These are phyloP conservation scores for Fusarium sterilihyphosum DNA, from an alignment of 2,329 filamentous ascomycete species.

Conservation along the genomic window DNA sequence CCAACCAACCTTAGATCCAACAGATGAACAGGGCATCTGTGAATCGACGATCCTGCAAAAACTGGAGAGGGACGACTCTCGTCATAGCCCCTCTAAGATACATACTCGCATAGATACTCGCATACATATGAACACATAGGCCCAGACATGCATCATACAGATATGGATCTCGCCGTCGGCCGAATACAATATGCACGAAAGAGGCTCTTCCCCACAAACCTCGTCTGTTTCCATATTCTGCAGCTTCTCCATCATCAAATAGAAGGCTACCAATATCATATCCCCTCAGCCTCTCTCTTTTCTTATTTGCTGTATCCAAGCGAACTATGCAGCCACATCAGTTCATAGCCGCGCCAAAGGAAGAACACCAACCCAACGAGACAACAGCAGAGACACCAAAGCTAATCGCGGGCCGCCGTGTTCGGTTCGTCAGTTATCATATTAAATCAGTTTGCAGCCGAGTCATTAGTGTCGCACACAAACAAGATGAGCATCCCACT, in stretches of 20 bases:
- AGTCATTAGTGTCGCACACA: not conserved
- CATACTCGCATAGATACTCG: not conserved
- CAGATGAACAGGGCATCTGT: not conserved
- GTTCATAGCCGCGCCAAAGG: not conserved
- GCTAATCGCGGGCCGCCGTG: not conserved
- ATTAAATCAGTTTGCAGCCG: not conserved
- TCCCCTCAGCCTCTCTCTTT: not conserved
- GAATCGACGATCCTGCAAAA: slow-evolving; percentile 10
- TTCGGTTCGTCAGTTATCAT: slow-evolving; percentile 5
- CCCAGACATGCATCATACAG: not conserved
- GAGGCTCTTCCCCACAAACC: slow-evolving; percentile 5
- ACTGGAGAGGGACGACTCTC: not conserved
- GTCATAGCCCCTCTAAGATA: not conserved
- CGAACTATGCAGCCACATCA: slow-evolving; percentile 4
- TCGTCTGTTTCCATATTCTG: not conserved
- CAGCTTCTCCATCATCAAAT: not conserved
- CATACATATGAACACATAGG: not conserved
- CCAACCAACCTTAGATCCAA: not conserved
- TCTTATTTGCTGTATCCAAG: not conserved
- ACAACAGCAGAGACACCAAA: not conserved
- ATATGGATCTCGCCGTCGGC: slow-evolving; percentile 4
- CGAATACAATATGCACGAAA: slow-evolving; percentile 5
- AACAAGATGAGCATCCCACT: not conserved
- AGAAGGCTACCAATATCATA: not conserved
- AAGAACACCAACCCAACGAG: not conserved